These are phyloP conservation scores for Tritrichomonas musculus DNA, from an alignment of 208 protist species.

Conservation along the genomic window DNA sequence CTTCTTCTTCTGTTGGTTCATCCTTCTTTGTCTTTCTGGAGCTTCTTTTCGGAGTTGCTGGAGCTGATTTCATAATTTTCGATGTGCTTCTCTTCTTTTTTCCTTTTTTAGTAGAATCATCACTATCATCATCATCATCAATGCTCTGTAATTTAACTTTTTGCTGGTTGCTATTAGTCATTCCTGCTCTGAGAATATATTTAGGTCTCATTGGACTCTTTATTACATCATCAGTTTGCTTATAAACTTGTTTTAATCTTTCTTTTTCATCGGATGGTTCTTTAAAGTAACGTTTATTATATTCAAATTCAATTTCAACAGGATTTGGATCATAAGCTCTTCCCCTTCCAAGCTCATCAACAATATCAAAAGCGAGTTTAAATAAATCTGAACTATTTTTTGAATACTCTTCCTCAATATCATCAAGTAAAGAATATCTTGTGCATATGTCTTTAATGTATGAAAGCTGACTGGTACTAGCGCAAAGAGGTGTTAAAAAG, in stretches of 20 bases:
- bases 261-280: background rate
- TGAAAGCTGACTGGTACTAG: background rate
- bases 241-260: background rate
- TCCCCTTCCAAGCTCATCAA: background rate
- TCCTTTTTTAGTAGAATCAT: too few relatives aligned
- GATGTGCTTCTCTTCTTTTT: too few relatives aligned
- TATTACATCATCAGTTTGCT: background rate
- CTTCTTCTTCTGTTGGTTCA: too few relatives aligned
- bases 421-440: background rate
- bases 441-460: too few relatives aligned
- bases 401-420: slow-evolving; percentile 12
- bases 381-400: background rate
- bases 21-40: too few relatives aligned
- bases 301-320: background rate
- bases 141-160: too few relatives aligned
- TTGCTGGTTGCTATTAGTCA: too few relatives aligned
- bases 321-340: background rate
- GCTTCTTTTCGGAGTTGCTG: too few relatives aligned
- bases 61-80: too few relatives aligned
- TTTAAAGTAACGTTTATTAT: background rate
- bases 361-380: background rate
- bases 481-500: background rate
- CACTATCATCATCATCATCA: too few relatives aligned
- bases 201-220: background rate
- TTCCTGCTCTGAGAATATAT: background rate